Conservation (phyloP, 2,329 filamentous ascomycete species). For the Akanthomyces muscarius region DNA sequence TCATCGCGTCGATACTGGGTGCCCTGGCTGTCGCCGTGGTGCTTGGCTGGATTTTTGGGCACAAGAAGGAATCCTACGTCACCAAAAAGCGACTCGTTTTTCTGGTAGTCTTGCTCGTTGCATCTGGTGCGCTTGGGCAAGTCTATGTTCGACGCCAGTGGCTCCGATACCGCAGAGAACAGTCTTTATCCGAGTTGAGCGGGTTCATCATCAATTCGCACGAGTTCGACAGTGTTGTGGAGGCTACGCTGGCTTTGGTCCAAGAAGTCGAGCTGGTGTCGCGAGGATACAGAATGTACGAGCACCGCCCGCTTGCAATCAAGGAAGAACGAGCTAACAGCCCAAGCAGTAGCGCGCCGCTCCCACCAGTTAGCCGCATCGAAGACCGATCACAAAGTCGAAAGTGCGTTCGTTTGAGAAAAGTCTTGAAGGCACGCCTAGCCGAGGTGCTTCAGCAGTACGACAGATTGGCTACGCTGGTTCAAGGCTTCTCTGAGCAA, state of each 20-base stretch:
- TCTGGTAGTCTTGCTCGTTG: conserved; percentile 49
- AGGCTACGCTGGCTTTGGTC: conserved; percentile 74
- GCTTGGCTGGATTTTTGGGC: conserved; percentile 64
- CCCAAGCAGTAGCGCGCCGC: conserved; percentile 66
- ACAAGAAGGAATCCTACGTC: conserved; percentile 41
- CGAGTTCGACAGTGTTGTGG: conserved; percentile 72
- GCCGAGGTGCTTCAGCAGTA: conserved; percentile 67
- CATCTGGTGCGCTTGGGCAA: conserved; percentile 55
- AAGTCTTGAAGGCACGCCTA: conserved; percentile 67
- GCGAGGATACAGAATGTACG: conserved; percentile 76
- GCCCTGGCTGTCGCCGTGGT: conserved; percentile 67
- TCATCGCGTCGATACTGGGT: conserved; percentile 44
- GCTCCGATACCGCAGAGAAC: conserved; percentile 72
- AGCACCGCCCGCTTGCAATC: conserved; percentile 29
- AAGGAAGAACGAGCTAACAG: conserved; percentile 21
- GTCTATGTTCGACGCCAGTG: conserved; percentile 74
- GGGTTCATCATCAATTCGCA: conserved; percentile 70
- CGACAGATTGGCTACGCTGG: conserved; percentile 61
- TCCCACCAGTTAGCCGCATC: conserved; percentile 87
- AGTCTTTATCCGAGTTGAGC: conserved; percentile 66
- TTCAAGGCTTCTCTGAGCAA: conserved; percentile 72
- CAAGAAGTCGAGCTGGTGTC: conserved; percentile 96
- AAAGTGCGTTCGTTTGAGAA: conserved; percentile 76
- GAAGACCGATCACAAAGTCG: conserved; percentile 77
- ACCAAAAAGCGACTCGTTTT: conserved; percentile 54